Evolutionary conservation across 192 early-diverging fungal species (phyloP).

Genomic region (Backusella tarrabulga): DNA sequence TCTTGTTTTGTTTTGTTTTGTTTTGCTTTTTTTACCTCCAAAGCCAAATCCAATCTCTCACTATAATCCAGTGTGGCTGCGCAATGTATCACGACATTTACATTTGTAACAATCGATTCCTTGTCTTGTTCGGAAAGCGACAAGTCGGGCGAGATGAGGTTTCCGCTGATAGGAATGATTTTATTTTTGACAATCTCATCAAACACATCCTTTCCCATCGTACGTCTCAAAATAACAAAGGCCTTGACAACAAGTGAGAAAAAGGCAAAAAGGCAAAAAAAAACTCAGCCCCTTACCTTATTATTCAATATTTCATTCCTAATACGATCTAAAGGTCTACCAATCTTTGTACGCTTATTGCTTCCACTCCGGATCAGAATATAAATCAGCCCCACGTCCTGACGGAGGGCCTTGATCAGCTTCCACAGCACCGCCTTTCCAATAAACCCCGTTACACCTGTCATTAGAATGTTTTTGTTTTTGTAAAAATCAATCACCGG

Average conservation of each 20-base stretch:
- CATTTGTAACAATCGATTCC: slow-evolving; percentile 38
- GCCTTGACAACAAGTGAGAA: slow-evolving; percentile 16
- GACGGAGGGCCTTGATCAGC: slow-evolving; percentile 38
- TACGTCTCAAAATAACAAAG: slow-evolving; percentile 41
- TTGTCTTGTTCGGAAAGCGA: slow-evolving; percentile 42
- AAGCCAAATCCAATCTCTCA: slow-evolving; percentile 46
- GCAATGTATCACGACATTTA: slow-evolving; percentile 47
- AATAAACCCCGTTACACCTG: slow-evolving; percentile 54
- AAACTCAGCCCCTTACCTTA: slow-evolving; percentile 17
- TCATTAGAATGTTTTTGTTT: slow-evolving; percentile 43
- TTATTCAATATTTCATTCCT: slow-evolving; percentile 34
- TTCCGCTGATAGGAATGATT: slow-evolving; percentile 46
- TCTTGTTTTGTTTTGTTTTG: too few species aligned
- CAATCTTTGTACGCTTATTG: slow-evolving; percentile 35
- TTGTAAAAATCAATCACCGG: slow-evolving; percentile 26
- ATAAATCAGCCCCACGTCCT: slow-evolving; percentile 35
- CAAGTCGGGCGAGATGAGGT: slow-evolving; percentile 43
- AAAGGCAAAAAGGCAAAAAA: background rate
- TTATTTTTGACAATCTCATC: slow-evolving; percentile 39
- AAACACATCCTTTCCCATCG: slow-evolving; percentile 34
- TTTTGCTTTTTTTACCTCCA: slow-evolving; percentile 41
- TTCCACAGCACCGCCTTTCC: slow-evolving; percentile 56
- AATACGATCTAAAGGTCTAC: slow-evolving; percentile 32
- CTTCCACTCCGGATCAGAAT: slow-evolving; percentile 33
- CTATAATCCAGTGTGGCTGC: slow-evolving; percentile 51